Percentiles rank a stretch among this genome's conserved stretches.
Conservation (phyloP, 164 flowering plant species). For the Cinnamomum micranthum region DNA sequence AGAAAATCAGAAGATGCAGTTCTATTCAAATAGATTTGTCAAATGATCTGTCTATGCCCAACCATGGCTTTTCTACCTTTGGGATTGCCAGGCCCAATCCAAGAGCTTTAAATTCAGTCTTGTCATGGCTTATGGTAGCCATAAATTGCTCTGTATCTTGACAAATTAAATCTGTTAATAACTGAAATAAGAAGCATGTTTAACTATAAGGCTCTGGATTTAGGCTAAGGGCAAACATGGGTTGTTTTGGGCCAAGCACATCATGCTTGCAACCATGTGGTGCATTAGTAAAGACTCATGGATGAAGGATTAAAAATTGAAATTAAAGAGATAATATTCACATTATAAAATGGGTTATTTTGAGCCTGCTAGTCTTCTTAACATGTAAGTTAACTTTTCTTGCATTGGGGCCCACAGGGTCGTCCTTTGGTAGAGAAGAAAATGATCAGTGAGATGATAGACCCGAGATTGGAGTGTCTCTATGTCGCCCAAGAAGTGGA, state of each 20-base stretch:
- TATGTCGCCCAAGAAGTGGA: slow-evolving; percentile 23
- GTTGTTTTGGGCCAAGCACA: not conserved
- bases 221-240: not conserved
- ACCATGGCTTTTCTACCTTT: too few relatives aligned
- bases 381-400: not conserved
- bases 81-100: not conserved
- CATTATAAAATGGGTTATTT: not conserved
- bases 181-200: not conserved
- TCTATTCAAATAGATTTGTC: too few relatives aligned
- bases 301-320: not conserved
- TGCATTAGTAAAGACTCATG: not conserved
- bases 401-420: slow-evolving; percentile 14
- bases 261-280: not conserved
- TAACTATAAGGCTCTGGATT: not conserved
- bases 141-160: not conserved
- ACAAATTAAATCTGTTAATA: too few relatives aligned
- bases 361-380: not conserved
- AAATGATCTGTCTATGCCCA: too few relatives aligned
- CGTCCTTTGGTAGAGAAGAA: slow-evolving; percentile 21
- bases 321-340: not conserved
- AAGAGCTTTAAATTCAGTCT: not conserved
- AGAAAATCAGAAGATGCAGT: too few relatives aligned
- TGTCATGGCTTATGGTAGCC: not conserved
- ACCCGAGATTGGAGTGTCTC: slow-evolving; percentile 21
- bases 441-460: slow-evolving; percentile 21